Percentiles rank a stretch among this genome's conserved stretches.
Evolutionary conservation across 495 filamentous ascomycete genomes (phyloP).

Genomic region (Xylaria acuta): DNA sequence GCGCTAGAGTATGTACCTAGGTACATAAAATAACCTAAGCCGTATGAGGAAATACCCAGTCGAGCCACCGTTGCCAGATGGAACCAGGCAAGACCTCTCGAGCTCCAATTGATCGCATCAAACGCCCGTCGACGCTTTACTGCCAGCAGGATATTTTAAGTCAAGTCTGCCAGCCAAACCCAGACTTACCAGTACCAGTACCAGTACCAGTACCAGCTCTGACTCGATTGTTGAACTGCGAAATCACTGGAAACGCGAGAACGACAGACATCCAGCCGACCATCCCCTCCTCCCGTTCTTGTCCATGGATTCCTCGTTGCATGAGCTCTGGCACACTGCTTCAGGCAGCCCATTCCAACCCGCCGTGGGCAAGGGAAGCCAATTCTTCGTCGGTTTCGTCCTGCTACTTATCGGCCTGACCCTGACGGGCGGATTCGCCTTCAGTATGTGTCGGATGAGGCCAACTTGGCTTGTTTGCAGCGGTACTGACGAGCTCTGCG

Average conservation of each 20-base stretch:
- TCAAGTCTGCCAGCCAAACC: not conserved
- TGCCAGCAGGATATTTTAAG: not conserved
- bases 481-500: constrained; percentile 19
- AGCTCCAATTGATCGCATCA: constrained; percentile 1
- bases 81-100: not conserved
- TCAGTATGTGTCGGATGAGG: constrained; percentile 65
- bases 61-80: constrained; percentile 25
- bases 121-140: not conserved
- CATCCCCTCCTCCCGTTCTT: not conserved
- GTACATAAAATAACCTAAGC: not conserved
- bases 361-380: constrained; percentile 77
- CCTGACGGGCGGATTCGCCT: constrained; percentile 74
- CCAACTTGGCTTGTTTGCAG: not conserved
- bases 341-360: constrained; percentile 83
- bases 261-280: not conserved
- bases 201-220: not conserved
- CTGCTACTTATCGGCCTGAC: constrained; percentile 72
- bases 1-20: not conserved
- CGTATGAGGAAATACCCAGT: constrained; percentile 4
- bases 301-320: constrained; percentile 73
- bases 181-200: not conserved
- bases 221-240: not conserved
- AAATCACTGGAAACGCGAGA: not conserved
- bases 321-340: constrained; percentile 88
- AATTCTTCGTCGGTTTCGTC: constrained; percentile 82